A percentile compares a stretch with the other conserved stretches of the same genome.
Conservation (phyloP, 2,329 filamentous ascomycete species). For the Coniochaeta sp. region DNA sequence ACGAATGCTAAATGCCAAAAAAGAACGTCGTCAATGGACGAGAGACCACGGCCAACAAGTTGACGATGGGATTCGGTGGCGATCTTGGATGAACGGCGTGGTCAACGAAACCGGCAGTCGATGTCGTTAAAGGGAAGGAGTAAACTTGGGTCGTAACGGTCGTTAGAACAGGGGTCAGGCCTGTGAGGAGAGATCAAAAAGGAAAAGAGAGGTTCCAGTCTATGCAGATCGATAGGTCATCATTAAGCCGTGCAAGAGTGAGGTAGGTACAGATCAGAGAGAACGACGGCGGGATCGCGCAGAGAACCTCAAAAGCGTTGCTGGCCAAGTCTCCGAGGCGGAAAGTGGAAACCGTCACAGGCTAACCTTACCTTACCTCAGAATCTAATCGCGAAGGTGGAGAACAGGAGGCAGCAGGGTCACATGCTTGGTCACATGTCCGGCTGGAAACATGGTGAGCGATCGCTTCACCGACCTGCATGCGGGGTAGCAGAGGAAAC, state of each 20-base stretch:
- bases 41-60: not conserved
- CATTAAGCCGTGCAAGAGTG: not conserved
- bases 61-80: not conserved
- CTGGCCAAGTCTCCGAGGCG: not conserved
- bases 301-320: not conserved
- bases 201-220: not conserved
- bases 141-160: not conserved
- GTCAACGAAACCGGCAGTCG: not conserved
- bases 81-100: not conserved
- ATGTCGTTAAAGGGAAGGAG: not conserved
- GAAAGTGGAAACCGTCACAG: not conserved
- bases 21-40: not conserved
- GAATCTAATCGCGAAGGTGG: not conserved
- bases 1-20: conserved; percentile 1
- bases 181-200: not conserved
- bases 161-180: not conserved
- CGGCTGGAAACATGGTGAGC: not conserved
- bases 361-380: not conserved
- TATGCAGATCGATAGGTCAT: not conserved
- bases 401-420: not conserved
- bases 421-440: not conserved
- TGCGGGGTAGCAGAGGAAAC: not conserved
- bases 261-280: not conserved
- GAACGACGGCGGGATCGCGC: not conserved
- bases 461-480: not conserved